Percentiles rank a stretch among this genome's conserved stretches.
phyloP scores from a whole-genome alignment of 371 early-diverging fungal species.

The Mortierella sp. region DNA sequence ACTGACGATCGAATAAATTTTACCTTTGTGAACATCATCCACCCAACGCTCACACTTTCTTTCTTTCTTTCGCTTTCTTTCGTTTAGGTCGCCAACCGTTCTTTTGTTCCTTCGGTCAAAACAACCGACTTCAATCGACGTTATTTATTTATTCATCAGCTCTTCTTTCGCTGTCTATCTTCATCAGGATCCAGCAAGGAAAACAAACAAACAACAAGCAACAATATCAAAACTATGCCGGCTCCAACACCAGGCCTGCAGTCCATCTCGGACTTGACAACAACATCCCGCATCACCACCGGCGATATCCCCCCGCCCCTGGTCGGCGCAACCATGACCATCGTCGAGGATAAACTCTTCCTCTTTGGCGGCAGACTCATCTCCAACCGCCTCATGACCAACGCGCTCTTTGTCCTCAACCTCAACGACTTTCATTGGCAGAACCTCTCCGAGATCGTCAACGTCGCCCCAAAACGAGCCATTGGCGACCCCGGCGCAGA shows the following conservation, averaged over 20 bases:
- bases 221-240: conserved; percentile 9
- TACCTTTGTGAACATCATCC: background rate
- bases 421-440: conserved; percentile 71
- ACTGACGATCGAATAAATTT: conserved; percentile 8
- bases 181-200: background rate
- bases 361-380: conserved; percentile 83
- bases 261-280: conserved; percentile 79
- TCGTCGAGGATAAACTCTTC: conserved; percentile 72
- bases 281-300: conserved; percentile 71
- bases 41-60: background rate
- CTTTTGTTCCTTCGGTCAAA: background rate
- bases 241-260: conserved; percentile 57
- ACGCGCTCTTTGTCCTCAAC: conserved; percentile 77
- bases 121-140: background rate
- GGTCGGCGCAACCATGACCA: conserved; percentile 80
- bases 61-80: background rate
- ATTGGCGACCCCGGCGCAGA: conserved; percentile 38
- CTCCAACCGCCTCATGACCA: conserved; percentile 75
- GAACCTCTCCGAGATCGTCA: conserved; percentile 25
- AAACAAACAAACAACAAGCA: background rate
- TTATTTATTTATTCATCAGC: background rate
- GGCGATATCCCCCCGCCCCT: conserved; percentile 83
- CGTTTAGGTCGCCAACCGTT: background rate
- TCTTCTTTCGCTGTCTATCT: background rate
- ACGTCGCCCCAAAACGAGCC: conserved; percentile 16